Evolutionary conservation across 768 basidiomycete species (phyloP), one percentile per base, ranked within the genome.

Genomic region (Macrolepiota albuminosa): DNA sequence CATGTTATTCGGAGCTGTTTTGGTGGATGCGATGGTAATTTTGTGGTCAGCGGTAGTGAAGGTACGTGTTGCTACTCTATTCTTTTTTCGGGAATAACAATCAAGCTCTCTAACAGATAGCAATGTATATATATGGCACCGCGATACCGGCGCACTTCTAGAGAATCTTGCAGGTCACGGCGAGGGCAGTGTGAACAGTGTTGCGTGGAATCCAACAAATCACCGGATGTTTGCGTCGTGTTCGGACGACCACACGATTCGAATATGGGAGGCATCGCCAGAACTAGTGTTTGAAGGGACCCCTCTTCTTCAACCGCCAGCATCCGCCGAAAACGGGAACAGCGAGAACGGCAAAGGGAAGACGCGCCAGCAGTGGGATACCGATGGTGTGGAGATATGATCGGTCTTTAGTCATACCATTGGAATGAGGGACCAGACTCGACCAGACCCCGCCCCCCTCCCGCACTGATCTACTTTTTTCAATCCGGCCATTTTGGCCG

Each of bases 121-220:
- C 47, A 90, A 90, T 63, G 88, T 98, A 48, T 97, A 98, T 75
- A 84, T 98, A 39, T 99, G 96, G 95, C 92, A 98, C 71, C 85
- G 90, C 49, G 89, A 93, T 66, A 88, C 89, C 10, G 90, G 89
- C 2, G 76, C 81, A 3, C 79, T 95, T 47, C 79, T 98, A n/a
- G 93, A 97, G 71, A 81, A 87, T n/a, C 81, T 99, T 3, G 71
- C 83, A 3, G 97, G 97, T 0, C 96, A 98, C 67, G 87, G 85
- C n/a, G 76, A 77, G 59, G 95, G 94, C 43, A 91, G 89, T 62
- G 95, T 99, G 62, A 99, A 98, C 71, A 88, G 91, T 14, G 95
- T 98, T 16, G 89, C 95, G 39, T 99, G 97, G 97, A 95, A 97
- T 72, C 94, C 93, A 21, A 79, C 80, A 53, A 89, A 93, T 69